Conservation (phyloP, 495 filamentous ascomycete genomes). For the Aspergillus sparsus region DNA sequence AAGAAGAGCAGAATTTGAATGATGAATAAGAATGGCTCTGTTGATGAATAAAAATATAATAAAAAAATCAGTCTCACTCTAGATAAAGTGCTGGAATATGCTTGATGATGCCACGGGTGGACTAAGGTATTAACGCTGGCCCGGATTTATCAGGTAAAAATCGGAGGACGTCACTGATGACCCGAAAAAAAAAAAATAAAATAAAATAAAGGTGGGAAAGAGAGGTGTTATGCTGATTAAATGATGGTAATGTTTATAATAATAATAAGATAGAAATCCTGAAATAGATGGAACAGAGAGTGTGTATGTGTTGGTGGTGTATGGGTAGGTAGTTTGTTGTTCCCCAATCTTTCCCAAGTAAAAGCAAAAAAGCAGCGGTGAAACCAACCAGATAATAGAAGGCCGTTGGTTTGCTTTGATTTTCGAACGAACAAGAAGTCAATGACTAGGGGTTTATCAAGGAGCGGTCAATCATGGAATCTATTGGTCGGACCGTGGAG, state of each 20-base stretch:
- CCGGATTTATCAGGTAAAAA: conserved; percentile 1
- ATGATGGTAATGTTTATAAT: not conserved
- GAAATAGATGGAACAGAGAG: conserved; percentile 9
- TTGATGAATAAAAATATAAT: not conserved
- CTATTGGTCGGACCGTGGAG: conserved; percentile 1
- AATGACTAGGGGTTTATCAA: conserved; percentile 8
- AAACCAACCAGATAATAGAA: conserved; percentile 11
- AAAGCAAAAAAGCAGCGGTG: conserved; percentile 14
- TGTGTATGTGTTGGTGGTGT: not conserved
- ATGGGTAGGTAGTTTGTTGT: no score
- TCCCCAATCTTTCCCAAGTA: not conserved
- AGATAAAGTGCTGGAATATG: conserved; percentile 12
- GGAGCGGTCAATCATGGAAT: conserved; percentile 25
- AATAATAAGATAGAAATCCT: not conserved
- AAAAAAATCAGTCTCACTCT: not conserved
- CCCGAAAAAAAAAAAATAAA: not conserved
- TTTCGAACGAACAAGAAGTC: not conserved
- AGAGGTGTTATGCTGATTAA: not conserved
- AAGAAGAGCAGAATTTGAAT: not conserved
- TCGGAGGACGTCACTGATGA: not conserved
- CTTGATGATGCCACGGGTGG: conserved; percentile 22
- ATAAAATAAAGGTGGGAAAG: not conserved
- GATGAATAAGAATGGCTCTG: conserved; percentile 16
- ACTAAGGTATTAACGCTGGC: not conserved
- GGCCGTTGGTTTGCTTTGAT: not conserved